phyloP scores from a whole-genome alignment of 2,329 filamentous ascomycete species.

The Chlorencoelia australis region DNA sequence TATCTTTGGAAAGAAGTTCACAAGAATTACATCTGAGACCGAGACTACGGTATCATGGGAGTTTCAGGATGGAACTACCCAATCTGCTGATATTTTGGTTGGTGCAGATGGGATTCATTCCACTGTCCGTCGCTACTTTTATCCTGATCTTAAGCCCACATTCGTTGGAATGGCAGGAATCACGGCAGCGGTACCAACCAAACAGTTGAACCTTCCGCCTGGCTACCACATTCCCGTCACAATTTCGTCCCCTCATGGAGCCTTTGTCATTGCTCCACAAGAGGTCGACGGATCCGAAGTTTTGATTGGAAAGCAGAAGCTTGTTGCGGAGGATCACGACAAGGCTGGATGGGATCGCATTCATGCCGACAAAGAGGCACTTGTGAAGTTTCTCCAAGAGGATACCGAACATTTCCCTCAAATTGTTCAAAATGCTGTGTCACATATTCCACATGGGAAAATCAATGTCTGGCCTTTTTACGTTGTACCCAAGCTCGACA shows the following conservation, averaged over 20 bases:
- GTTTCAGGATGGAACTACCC: constrained; percentile 36
- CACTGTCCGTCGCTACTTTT: constrained; percentile 39
- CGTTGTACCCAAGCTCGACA: constrained; percentile 32
- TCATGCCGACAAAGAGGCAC: constrained; percentile 30
- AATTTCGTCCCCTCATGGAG: constrained; percentile 27
- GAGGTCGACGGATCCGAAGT: constrained; percentile 37
- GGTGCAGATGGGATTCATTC: constrained; percentile 53
- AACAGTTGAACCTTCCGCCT: constrained; percentile 13
- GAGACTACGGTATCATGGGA: constrained; percentile 34
- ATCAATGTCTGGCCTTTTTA: constrained; percentile 38
- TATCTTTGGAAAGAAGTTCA: constrained; percentile 39
- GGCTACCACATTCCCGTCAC: constrained; percentile 15
- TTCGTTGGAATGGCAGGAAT: constrained; percentile 40
- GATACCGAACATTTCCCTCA: constrained; percentile 28
- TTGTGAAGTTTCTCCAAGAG: constrained; percentile 28
- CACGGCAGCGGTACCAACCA: constrained; percentile 17
- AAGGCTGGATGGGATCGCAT: constrained; percentile 34
- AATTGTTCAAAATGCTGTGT: constrained; percentile 30
- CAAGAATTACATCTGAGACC: constrained; percentile 32
- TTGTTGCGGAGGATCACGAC: constrained; percentile 28
- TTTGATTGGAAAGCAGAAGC: constrained; percentile 37
- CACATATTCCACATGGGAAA: constrained; percentile 26
- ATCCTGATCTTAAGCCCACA: constrained; percentile 36
- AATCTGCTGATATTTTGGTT: constrained; percentile 36
- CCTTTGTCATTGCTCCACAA: constrained; percentile 42